A percentile compares a stretch with the other conserved stretches of the same genome.
phyloP scores from a whole-genome alignment of 225 moss, liverwort and hornwort genomes.

The Physcomitrium patens region DNA sequence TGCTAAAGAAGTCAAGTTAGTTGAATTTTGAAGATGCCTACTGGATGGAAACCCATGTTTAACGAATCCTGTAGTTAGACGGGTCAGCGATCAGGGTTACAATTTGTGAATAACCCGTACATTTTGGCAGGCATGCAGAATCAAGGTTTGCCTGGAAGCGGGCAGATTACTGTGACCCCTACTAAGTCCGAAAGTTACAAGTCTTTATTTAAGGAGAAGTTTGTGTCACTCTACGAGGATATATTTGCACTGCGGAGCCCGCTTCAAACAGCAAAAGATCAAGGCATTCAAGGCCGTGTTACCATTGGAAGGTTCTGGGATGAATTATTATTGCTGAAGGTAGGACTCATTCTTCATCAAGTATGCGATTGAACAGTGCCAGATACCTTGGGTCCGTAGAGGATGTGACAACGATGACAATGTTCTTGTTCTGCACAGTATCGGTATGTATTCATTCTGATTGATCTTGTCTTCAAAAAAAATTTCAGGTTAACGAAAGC shows the following conservation, averaged over 20 bases:
- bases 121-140: constrained; percentile 52
- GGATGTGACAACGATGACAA: neutral
- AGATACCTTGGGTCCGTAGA: neutral
- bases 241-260: constrained; percentile 83
- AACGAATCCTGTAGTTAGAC: constrained; percentile 1
- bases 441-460: constrained; percentile 5
- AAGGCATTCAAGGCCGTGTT: constrained; percentile 87
- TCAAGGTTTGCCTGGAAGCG: constrained; percentile 56
- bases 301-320: constrained; percentile 84
- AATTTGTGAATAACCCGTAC: neutral
- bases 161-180: constrained; percentile 51
- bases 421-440: constrained; percentile 17
- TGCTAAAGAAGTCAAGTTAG: neutral
- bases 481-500: constrained; percentile 77
- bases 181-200: constrained; percentile 69
- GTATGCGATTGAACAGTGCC: neutral
- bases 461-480: constrained; percentile 17
- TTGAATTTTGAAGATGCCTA: neutral
- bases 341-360: constrained; percentile 30
- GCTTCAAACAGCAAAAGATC: constrained; percentile 79
- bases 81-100: neutral
- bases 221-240: constrained; percentile 85
- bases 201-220: constrained; percentile 81
- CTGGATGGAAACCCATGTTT: neutral
- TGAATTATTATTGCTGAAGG: constrained; percentile 86